Evolutionary conservation across 2,329 filamentous ascomycete genomes (phyloP), one percentile per base, ranked within the genome.

Genomic region (Aspergillus cejpii): DNA sequence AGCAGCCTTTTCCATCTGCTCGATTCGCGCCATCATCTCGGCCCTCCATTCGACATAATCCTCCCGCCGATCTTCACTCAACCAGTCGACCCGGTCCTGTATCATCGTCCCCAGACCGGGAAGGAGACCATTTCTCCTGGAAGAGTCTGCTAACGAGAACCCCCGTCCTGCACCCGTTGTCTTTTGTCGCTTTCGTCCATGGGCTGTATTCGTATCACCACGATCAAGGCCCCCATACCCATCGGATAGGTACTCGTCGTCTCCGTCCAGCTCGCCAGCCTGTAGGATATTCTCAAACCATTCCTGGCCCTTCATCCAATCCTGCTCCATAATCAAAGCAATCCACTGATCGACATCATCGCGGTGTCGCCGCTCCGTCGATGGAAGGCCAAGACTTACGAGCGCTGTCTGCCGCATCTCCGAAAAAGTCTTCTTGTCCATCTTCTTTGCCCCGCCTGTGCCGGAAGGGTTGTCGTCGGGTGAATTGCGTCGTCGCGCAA

Each of bases 271-370:
- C 19, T 62, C 65, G 3, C 57, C 66, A 6, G 65, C 65, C 50
- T 55, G 56, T 6, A 69, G 67, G 34, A 74, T 73, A 51, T 85
- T 80, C 21, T 74, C 67, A 48, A 85, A 86, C 84, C 84, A 87
- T 56, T 86, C 81, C 41, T 76, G 62, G 3, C 62, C 83, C 74
- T 78, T 73, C 14, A 76, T 66, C 70, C 73, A 77, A 1, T 62
- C 62, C 17, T 68, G 63, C 15, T 64, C 60, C 51, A 67, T 75
- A 33, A 85, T 74, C 45, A 77, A 67, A 15, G 75, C 64, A 47
- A 85, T 74, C 50, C 83, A 84, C 2, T 69, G 67, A 48, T 85
- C 79, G 28, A 88, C 74, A 27, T 83, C 78, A 40, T 62, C 64
- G 8, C 62, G 61, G 44, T 66, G 60, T 15, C 53, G 49, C 37